Evolutionary conservation across 139 green algal genomes (phyloP), one percentile per base, ranked within the genome.

Genomic region (Pleodorina starrii): DNA sequence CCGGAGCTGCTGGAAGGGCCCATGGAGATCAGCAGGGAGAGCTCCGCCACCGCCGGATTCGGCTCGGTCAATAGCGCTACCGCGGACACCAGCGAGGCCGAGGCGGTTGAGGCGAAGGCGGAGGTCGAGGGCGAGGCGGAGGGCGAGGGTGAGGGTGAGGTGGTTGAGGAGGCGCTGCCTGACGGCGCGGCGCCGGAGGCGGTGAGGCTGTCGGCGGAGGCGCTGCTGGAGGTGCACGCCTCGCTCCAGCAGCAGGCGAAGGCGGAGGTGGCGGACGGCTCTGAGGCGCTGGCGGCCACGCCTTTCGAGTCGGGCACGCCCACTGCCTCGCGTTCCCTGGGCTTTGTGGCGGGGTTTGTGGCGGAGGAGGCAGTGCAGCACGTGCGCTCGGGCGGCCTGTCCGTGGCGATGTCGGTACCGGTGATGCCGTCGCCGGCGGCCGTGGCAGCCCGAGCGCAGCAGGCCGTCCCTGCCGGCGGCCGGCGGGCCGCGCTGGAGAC

Each of bases 1-100:
- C 42, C 80, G 9, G 80, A 87, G 80, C 80, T 87, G 42, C 80
- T 87, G 42, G 80, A 87, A 59, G 63, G 63, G 19, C 6, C 35
- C 35, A 25, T 50, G 40, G 7, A 46, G 35, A 10, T 46, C 14
- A 77, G 32, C 69, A 17, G 14, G 4, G 69, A 50, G 35, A 25
- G 36, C 36, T 77, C 69, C 69, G 27, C 14, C 12, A 16, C 57
- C 11, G 48, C 11, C 48, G 48, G 48, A 10, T 57, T 57, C 12
- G 48, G 48, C n/a, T n/a, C n/a, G n/a, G n/a, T n/a, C n/a, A n/a
- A n/a, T n/a, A n/a, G n/a, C n/a, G n/a, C n/a, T n/a, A n/a, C n/a
- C n/a, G n/a, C n/a, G n/a, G n/a, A n/a, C n/a, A n/a, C n/a, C n/a
- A n/a, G n/a, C n/a, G n/a, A n/a, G n/a, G n/a, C n/a, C n/a, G n/a